Conservation (phyloP, 2,329 filamentous ascomycete species). For the Fusarium sp. region DNA sequence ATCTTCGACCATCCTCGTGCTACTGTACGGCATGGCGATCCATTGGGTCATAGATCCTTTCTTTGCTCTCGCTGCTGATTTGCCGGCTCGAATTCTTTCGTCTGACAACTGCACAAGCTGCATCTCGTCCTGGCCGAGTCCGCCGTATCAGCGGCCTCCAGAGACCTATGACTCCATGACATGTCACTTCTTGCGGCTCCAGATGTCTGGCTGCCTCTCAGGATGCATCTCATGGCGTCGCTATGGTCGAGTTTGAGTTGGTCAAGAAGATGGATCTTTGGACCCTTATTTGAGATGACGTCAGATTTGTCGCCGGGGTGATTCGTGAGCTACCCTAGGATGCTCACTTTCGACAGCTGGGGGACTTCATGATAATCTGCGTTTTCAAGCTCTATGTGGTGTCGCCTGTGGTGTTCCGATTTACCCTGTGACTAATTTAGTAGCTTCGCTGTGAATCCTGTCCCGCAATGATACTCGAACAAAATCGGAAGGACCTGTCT, state of each 20-base stretch:
- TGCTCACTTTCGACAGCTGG: background rate
- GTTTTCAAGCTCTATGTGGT: too few relatives aligned
- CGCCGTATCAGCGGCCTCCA: conserved; percentile 1
- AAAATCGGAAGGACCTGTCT: too few relatives aligned
- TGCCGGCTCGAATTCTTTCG: background rate
- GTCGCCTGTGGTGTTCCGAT: too few relatives aligned
- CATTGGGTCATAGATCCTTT: conserved; percentile 20
- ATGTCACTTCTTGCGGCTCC: background rate
- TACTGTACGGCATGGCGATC: conserved; percentile 12
- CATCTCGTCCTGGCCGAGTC: background rate
- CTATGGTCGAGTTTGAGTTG: background rate
- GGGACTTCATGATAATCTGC: background rate
- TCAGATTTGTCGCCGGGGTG: background rate
- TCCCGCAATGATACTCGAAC: too few relatives aligned
- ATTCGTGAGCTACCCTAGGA: background rate
- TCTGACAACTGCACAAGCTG: conserved; percentile 9
- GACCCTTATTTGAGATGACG: conserved; percentile 4
- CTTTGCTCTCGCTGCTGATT: background rate
- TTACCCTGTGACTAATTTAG: too few relatives aligned
- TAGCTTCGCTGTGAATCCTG: too few relatives aligned
- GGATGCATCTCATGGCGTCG: background rate
- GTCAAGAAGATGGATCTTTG: background rate
- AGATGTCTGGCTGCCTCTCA: conserved; percentile 1
- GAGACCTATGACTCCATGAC: background rate
- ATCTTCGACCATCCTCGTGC: conserved; percentile 24